Percentiles rank a stretch among this genome's conserved stretches.
Evolutionary conservation across 2,329 filamentous ascomycete species (phyloP).

Genomic region (Aspergillus sojae): DNA sequence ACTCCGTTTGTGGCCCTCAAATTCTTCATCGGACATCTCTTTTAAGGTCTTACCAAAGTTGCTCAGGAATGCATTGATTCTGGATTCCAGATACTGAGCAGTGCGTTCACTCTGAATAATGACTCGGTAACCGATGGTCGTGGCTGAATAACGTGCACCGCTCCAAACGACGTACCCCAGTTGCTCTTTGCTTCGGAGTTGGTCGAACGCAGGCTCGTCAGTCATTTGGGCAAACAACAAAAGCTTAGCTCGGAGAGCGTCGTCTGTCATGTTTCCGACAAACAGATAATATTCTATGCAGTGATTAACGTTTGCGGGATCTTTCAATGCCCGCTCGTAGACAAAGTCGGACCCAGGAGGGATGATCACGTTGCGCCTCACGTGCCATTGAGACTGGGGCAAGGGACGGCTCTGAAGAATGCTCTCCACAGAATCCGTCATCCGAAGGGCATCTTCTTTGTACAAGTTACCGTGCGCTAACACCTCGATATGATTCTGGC

Average conservation of each 20-base stretch:
- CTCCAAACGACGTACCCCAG: constrained; percentile 96
- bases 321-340: constrained; percentile 77
- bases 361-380: constrained; percentile 74
- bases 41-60: constrained; percentile 67
- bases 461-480: constrained; percentile 91
- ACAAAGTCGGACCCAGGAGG: constrained; percentile 80
- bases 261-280: constrained; percentile 69
- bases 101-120: constrained; percentile 91
- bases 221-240: constrained; percentile 86
- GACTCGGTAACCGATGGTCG: constrained; percentile 82
- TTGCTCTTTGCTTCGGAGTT: constrained; percentile 94
- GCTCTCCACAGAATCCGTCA: constrained; percentile 80
- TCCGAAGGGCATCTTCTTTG: constrained; percentile 85
- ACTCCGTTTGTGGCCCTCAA: constrained; percentile 88
- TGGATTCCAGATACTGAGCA: constrained; percentile 78
- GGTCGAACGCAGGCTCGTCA: constrained; percentile 91
- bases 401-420: constrained; percentile 74
- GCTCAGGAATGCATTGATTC: constrained; percentile 82
- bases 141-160: constrained; percentile 70
- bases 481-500: constrained; percentile 84
- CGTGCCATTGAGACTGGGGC: constrained; percentile 76
- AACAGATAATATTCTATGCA: constrained; percentile 79
- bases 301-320: constrained; percentile 87
- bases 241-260: constrained; percentile 71
- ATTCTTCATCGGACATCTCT: constrained; percentile 79